phyloP scores from a whole-genome alignment of 1,284 basidiomycete species.

The Heterobasidion irregulare region DNA sequence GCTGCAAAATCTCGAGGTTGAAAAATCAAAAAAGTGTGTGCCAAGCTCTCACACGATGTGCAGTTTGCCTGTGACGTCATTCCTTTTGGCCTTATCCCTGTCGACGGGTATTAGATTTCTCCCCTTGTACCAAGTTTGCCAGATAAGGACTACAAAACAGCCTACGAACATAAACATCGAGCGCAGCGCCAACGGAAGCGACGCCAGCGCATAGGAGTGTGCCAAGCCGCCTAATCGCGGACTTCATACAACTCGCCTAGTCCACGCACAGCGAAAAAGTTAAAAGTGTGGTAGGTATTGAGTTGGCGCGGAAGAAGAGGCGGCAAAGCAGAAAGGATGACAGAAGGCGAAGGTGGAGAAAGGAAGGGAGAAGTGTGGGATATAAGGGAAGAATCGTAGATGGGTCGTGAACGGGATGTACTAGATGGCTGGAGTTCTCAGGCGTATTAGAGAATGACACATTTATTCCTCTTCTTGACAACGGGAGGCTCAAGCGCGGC shows the following conservation, averaged over 20 bases:
- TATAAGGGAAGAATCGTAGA: conserved; percentile 12
- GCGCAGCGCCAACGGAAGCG: not conserved
- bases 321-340: conserved; percentile 5
- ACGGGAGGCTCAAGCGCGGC: conserved; percentile 96
- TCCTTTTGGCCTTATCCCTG: not conserved
- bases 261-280: not conserved
- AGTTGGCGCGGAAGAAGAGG: not conserved
- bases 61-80: too few species aligned
- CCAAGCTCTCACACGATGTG: too few species aligned
- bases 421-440: conserved; percentile 9
- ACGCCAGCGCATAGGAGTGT: not conserved
- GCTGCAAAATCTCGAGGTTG: too few species aligned
- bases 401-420: conserved; percentile 13
- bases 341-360: not conserved
- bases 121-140: conserved; percentile 11
- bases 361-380: conserved; percentile 5
- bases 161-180: conserved; percentile 6
- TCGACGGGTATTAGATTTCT: conserved; percentile 13
- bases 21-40: too few species aligned
- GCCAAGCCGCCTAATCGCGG: not conserved
- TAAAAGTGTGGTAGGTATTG: not conserved
- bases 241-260: not conserved
- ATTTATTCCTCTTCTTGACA: conserved; percentile 76
- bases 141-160: conserved; percentile 13
- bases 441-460: conserved; percentile 68